Evolutionary conservation across 164 flowering plant species (phyloP), one percentile per base, ranked within the genome.

Genomic region (Piper betle): DNA sequence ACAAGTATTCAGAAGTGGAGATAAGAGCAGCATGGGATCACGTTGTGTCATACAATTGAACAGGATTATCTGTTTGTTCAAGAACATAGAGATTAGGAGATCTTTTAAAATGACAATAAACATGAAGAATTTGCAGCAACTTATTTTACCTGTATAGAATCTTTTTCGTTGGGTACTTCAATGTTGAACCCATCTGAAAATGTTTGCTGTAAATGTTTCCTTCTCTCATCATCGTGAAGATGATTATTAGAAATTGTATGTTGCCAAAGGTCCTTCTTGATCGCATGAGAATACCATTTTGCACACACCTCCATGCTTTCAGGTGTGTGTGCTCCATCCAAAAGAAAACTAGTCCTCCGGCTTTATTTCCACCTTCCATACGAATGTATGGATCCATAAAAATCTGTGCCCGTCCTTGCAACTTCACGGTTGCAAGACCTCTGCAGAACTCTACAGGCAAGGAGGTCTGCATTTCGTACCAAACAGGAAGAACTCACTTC

Each of bases 251-350:
- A 65, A 20, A 55, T 40, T 3, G 64, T 68, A 9, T 66, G 53
- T 20, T 62, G 72, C 63, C 62, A 80, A 56, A 69, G 58, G 40
- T 73, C 85, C 64, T 83, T 87, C 65, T 77, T 73, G 66, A 79
- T 73, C 55, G 89, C 84, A 67, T 63, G 70, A 61, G 79, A 85
- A 75, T 88, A 94, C 96, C 99, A 94, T 67, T 64, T 82, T 57
- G 80, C 97, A 71, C 97, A 94, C 50, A 79, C 74, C 52, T 86
- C 97, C 96, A 94, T 86, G 78, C 97, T 94, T 80, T 94, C 99
- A 64, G 96, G 97, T 66, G 93, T 94, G 68, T 94, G 97, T 53
- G 99, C 99, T 52, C 99, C 99, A 79, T 94, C 99, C 74, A 94
- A 68, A 78, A 91, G 72, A 86, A 94, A 37, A 87, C 84, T 39